Evolutionary conservation across 1,139 yeast species (phyloP).

Genomic region (Hansenula lynferdii): DNA sequence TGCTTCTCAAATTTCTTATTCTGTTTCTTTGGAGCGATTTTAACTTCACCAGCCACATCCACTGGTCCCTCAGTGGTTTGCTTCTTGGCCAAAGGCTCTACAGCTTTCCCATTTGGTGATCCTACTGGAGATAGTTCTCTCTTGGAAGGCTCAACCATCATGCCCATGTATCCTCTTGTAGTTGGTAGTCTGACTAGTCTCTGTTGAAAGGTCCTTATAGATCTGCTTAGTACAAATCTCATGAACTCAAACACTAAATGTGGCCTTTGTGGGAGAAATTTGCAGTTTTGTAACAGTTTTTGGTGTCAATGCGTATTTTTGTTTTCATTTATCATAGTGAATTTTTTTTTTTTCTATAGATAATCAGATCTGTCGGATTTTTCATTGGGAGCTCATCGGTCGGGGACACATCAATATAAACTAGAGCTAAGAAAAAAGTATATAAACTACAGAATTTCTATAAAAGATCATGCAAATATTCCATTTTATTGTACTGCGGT

Average conservation of each 20-base stretch:
- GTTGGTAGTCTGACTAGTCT: not conserved
- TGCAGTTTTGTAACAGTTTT: too few species aligned
- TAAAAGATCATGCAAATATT: not conserved
- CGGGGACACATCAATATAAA: not conserved
- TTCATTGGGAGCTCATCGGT: slow-evolving; percentile 2
- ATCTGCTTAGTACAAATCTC: not conserved
- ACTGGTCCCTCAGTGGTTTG: slow-evolving; percentile 1
- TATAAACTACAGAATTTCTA: not conserved
- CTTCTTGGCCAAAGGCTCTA: slow-evolving; percentile 7
- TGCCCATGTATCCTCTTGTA: not conserved
- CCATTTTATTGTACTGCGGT: too few species aligned
- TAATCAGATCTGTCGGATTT: slow-evolving; percentile 1
- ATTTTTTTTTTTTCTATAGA: not conserved
- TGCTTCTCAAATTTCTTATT: slow-evolving; percentile 22
- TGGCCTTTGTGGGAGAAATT: too few species aligned
- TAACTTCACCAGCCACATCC: not conserved
- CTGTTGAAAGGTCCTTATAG: not conserved
- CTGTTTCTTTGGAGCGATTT: not conserved
- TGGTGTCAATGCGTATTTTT: not conserved
- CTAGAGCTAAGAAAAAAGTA: not conserved
- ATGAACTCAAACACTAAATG: too few species aligned
- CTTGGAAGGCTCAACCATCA: slow-evolving; percentile 8
- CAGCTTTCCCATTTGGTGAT: slow-evolving; percentile 2
- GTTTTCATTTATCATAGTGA: not conserved
- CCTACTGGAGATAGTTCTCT: slow-evolving; percentile 18